Base-by-base conservation (phyloP, 108 stramenopile genomes). In the Cyclostephanos invisitatus region DNA sequence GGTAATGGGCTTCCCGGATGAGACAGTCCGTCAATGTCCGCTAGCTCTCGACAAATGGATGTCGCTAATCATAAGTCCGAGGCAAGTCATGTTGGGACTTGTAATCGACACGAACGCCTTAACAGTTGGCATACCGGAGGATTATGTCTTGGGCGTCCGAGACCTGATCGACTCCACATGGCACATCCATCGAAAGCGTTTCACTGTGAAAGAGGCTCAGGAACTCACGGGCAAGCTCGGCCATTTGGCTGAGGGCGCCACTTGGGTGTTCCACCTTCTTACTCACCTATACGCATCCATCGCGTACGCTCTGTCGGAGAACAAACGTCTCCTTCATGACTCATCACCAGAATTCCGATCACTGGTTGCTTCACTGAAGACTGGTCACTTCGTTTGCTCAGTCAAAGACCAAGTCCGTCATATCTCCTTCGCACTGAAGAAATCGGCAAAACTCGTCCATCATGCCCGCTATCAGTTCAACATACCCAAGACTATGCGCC, bases 41-140 rank as follows among this genome's bases (percentile, higher is more conserved):
- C 2, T 75, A 0, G 46, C 74, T n/a, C 14, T 75, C 18, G 67
- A 67, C n/a, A 75, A 77, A 49, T 77, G 68, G 75, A 0, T 28
- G 17, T 3, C 2, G 2, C 32, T 58, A 11, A 28, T 58, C 32
- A 12, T 58, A 10, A 3, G 0, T 2, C 29, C 57, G 0, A 2
- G 28, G 3, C 57, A 58, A 14, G 15, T 3, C 1, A 29, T 58
- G 28, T 14, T 50, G 4, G 48, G 63, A 17, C 40, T 58, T 3
- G 0, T 17, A 17, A 10, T 58, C 17, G 28, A 58, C 15, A 58
- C 57, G 2, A 25, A 29, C 17, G 10, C 24, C 2, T 2, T 58
- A 0, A 28, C 28, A 2, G 28, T 58, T 29, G 28, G 22, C 21
- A 56, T 56, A 12, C 24, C 8, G 11, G 4, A 3, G 2, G 24